Conservation (phyloP, 257 asterid species). For the Fraxinus quadrangulata region DNA sequence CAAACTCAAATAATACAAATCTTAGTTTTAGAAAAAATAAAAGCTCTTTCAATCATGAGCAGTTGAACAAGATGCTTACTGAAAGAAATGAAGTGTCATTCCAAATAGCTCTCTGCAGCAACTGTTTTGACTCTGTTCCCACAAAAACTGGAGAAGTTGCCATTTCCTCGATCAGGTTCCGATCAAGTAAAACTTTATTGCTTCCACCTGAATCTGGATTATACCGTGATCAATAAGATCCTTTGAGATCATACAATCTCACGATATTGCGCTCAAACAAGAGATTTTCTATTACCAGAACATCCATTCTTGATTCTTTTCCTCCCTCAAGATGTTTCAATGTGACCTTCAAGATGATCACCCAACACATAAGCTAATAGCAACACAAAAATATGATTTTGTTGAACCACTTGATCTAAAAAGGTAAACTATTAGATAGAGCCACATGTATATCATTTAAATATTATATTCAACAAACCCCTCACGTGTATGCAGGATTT, state of each 20-base stretch:
- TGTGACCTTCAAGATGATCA: slow-evolving; percentile 49
- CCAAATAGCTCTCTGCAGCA: slow-evolving; percentile 83
- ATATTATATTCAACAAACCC: no score
- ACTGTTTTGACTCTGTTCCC: slow-evolving; percentile 72
- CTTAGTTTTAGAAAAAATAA: not conserved
- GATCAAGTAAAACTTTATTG: slow-evolving; percentile 82
- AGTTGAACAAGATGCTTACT: slow-evolving; percentile 44
- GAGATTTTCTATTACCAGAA: slow-evolving; percentile 88
- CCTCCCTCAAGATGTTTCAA: slow-evolving; percentile 69
- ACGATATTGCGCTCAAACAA: slow-evolving; percentile 65
- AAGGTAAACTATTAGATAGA: no score
- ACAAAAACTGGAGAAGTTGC: slow-evolving; percentile 84
- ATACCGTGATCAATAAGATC: slow-evolving; percentile 74
- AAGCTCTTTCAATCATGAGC: not conserved
- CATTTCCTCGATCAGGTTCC: slow-evolving; percentile 76
- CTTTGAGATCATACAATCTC: slow-evolving; percentile 76
- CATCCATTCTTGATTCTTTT: slow-evolving; percentile 72
- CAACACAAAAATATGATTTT: not conserved
- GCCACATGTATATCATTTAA: no score
- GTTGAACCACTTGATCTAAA: no score
- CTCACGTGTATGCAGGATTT: no score
- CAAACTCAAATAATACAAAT: not conserved
- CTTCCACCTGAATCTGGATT: slow-evolving; percentile 78
- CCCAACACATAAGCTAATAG: slow-evolving; percentile 19
- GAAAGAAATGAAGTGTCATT: slow-evolving; percentile 85